Conservation (phyloP, 2,329 filamentous ascomycete species). For the Ascochyta koolunga region DNA sequence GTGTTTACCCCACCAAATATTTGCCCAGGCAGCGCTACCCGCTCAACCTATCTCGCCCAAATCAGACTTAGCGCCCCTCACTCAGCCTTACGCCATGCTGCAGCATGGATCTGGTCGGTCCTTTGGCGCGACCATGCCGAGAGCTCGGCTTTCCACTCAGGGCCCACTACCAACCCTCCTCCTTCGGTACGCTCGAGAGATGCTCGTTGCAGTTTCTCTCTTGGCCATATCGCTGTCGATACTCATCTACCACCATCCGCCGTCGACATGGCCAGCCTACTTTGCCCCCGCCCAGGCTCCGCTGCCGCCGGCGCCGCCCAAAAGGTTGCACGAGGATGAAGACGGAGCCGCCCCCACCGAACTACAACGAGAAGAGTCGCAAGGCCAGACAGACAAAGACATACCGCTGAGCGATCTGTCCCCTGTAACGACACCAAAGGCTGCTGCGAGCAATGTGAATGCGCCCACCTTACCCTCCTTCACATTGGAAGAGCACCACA, state of each 20-base stretch:
- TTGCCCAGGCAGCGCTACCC: too few species aligned
- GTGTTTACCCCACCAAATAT: too few species aligned
- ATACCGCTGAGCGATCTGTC: conserved; percentile 20
- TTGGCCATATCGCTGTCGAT: conserved; percentile 46
- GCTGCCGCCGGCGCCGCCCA: conserved; percentile 18
- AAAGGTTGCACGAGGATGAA: conserved; percentile 25
- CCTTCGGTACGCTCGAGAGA: conserved; percentile 31
- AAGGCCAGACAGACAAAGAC: conserved; percentile 10
- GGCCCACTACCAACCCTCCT: conserved; percentile 15
- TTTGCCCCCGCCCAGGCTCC: conserved; percentile 18
- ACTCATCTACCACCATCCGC: conserved; percentile 45
- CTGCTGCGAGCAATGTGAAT: conserved; percentile 20
- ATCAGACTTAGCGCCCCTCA: conserved; percentile 8
- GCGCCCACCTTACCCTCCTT: conserved; percentile 42
- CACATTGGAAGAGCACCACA: conserved; percentile 44
- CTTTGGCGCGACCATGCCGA: conserved; percentile 4
- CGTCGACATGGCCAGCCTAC: conserved; percentile 42
- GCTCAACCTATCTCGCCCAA: too few species aligned
- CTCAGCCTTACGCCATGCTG: conserved; percentile 6
- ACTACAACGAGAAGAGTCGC: conserved; percentile 23
- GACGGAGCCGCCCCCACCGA: conserved; percentile 18
- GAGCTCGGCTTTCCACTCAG: conserved; percentile 15
- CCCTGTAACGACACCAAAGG: conserved; percentile 43
- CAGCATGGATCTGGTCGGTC: conserved; percentile 11
- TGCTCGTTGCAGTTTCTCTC: conserved; percentile 48